phyloP scores from a whole-genome alignment of 2,329 filamentous ascomycete species.

The Helotiales sp. region DNA sequence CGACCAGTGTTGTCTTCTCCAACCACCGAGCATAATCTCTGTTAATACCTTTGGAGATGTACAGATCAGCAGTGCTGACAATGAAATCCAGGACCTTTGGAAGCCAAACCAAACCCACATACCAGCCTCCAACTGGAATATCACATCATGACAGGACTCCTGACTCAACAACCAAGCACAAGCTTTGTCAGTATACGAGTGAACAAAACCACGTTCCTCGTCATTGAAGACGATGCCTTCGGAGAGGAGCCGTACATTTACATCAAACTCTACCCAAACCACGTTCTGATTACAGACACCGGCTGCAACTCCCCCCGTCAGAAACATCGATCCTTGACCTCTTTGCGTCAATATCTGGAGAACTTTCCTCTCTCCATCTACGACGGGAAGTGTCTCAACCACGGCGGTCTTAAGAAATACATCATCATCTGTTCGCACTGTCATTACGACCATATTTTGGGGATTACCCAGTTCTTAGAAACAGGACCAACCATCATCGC shows the following conservation, averaged over 20 bases:
- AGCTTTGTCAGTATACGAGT: constrained; percentile 46
- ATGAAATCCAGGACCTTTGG: neutral
- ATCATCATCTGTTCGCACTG: constrained; percentile 53
- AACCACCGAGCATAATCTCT: neutral
- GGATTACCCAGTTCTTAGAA: constrained; percentile 36
- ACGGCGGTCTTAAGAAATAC: constrained; percentile 44
- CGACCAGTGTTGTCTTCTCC: neutral
- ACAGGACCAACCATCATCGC: constrained; percentile 41
- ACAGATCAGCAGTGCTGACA: neutral
- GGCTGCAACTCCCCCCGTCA: constrained; percentile 48
- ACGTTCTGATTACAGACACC: constrained; percentile 51
- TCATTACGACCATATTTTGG: constrained; percentile 51
- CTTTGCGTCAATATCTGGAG: constrained; percentile 50
- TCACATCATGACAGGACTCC: neutral
- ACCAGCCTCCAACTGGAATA: neutral
- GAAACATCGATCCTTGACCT: constrained; percentile 39
- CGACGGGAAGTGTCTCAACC: constrained; percentile 46
- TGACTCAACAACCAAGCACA: constrained; percentile 18
- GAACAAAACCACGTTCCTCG: constrained; percentile 50
- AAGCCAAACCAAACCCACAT: neutral
- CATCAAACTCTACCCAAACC: constrained; percentile 47
- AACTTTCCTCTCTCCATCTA: constrained; percentile 46
- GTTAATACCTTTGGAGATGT: neutral
- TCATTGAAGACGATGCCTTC: constrained; percentile 51
- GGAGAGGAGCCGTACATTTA: constrained; percentile 53